Evolutionary conservation across 352 stramenopile species (phyloP).

Genomic region (Phytophthora brassicae): DNA sequence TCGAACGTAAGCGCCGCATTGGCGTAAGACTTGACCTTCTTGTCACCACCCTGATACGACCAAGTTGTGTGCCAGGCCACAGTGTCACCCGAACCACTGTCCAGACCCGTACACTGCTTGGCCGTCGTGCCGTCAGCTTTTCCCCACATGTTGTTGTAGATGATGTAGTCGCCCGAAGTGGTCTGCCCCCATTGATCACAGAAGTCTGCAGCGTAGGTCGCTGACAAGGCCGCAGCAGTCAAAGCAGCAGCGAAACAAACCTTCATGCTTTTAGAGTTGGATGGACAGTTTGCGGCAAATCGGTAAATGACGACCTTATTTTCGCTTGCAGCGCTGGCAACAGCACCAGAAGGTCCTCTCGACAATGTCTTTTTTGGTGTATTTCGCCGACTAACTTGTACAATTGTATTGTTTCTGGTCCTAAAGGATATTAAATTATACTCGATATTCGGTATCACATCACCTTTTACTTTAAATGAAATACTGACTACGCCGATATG

Average conservation of each 20-base stretch:
- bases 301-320: slow-evolving; percentile 13
- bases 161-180: slow-evolving; percentile 41
- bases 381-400: no score
- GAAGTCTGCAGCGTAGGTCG: slow-evolving; percentile 22
- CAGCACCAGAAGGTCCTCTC: background rate
- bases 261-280: slow-evolving; percentile 30
- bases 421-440: no score
- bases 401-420: no score
- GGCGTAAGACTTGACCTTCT: slow-evolving; percentile 48
- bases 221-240: slow-evolving; percentile 18
- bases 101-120: slow-evolving; percentile 47
- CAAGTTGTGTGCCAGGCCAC: slow-evolving; percentile 46
- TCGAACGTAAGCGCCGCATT: slow-evolving; percentile 46
- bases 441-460: no score
- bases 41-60: slow-evolving; percentile 36
- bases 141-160: slow-evolving; percentile 57
- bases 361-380: no score
- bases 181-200: slow-evolving; percentile 42
- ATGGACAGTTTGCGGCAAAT: slow-evolving; percentile 19
- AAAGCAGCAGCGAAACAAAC: slow-evolving; percentile 29
- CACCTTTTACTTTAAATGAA: no score
- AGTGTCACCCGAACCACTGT: slow-evolving; percentile 31
- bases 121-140: background rate
- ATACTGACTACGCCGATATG: no score
- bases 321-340: slow-evolving; percentile 16